Conservation (phyloP, 2,329 filamentous ascomycete species). For the Lachnellula arida region DNA sequence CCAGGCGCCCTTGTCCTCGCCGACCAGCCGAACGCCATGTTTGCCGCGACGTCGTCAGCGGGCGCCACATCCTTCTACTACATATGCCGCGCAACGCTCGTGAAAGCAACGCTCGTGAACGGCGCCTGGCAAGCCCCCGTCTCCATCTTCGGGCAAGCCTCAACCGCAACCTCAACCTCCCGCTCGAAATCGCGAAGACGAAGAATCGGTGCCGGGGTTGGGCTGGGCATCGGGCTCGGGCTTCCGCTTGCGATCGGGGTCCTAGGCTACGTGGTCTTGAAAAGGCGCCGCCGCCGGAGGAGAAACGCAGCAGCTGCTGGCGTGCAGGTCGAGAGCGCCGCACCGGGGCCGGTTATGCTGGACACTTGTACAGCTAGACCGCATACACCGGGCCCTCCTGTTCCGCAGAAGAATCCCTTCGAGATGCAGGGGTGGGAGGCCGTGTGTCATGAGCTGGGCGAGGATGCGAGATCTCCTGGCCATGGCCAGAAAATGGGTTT, state of each 20-base stretch:
- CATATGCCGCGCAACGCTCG: background rate
- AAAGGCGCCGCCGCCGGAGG: background rate
- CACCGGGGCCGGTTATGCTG: background rate
- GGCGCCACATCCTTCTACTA: background rate
- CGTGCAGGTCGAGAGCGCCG: too few species aligned
- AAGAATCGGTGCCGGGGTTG: too few species aligned
- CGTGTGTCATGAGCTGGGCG: background rate
- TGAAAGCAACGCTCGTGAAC: background rate
- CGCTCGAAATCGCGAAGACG: too few species aligned
- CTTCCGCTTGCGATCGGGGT: too few species aligned
- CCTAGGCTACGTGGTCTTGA: background rate
- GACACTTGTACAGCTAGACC: background rate
- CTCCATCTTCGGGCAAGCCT: background rate
- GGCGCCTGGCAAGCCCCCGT: background rate
- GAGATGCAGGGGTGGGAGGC: background rate
- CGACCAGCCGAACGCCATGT: background rate
- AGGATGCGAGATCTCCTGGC: background rate
- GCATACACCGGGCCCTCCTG: background rate
- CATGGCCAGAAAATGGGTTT: background rate
- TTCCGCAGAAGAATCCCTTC: background rate
- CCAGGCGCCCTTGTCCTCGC: background rate
- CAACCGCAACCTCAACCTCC: background rate
- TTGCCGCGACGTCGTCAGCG: background rate
- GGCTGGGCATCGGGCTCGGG: too few species aligned
- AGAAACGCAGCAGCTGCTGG: background rate